A percentile compares a stretch with the other conserved stretches of the same genome.
Conservation (phyloP, 2,329 filamentous ascomycete species). For the Aspergillus floridensis region DNA sequence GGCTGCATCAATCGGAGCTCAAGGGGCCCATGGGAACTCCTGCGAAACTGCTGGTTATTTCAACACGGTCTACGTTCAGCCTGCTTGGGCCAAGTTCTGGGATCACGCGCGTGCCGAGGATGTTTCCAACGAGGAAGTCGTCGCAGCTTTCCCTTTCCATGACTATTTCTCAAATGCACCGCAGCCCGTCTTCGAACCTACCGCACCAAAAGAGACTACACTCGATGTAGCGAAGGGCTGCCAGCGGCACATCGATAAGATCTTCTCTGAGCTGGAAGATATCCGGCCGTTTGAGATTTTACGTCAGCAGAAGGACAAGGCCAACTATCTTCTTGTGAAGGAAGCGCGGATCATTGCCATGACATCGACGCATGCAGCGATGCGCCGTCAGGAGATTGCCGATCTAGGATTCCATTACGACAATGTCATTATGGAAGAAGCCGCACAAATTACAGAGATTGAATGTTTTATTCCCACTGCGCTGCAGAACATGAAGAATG, state of each 20-base stretch:
- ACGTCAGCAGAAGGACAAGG: conserved; percentile 82
- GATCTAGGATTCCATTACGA: conserved; percentile 94
- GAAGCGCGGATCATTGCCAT: conserved; percentile 98
- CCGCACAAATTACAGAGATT: conserved; percentile 94
- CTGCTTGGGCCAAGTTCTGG: conserved; percentile 83
- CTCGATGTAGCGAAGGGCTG: conserved; percentile 80
- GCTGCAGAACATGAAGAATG: conserved; percentile 76
- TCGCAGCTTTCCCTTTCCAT: conserved; percentile 80
- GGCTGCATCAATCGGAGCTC: conserved; percentile 77
- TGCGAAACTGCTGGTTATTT: conserved; percentile 98
- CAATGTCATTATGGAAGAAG: conserved; percentile 98
- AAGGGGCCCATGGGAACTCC: conserved; percentile 91
- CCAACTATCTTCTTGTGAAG: conserved; percentile 91
- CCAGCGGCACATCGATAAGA: conserved; percentile 80
- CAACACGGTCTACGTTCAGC: conserved; percentile 84
- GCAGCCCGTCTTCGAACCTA: conserved; percentile 74
- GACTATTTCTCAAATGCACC: conserved; percentile 83
- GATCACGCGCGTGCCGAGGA: conserved; percentile 59
- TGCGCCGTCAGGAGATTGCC: conserved; percentile 86
- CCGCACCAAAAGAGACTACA: conserved; percentile 62
- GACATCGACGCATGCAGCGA: conserved; percentile 97
- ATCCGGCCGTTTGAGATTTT: conserved; percentile 94
- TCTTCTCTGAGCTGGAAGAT: conserved; percentile 89
- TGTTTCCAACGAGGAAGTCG: conserved; percentile 60
- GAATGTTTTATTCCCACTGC: conserved; percentile 94